Evolutionary conservation across 805 yeast genomes (phyloP).

Genomic region (Ogataea sp.): DNA sequence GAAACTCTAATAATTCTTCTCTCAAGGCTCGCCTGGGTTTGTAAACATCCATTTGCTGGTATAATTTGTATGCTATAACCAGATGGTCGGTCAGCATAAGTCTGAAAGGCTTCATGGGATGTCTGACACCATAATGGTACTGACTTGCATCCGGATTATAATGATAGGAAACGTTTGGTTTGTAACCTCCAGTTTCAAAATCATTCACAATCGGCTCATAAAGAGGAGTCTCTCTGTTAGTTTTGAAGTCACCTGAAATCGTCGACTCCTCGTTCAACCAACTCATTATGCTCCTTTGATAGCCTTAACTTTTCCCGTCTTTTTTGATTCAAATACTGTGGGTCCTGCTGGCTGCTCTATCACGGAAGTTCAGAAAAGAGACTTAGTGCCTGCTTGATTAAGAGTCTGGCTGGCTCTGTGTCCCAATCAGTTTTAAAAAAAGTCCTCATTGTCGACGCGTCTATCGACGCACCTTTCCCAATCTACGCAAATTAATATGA

Average conservation of each 20-base stretch:
- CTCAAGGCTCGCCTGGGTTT: slow-evolving; percentile 75
- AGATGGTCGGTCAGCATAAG: slow-evolving; percentile 90
- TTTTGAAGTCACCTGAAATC: slow-evolving; percentile 16
- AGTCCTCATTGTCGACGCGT: too few species aligned
- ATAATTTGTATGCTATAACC: slow-evolving; percentile 75
- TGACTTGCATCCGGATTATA: slow-evolving; percentile 72
- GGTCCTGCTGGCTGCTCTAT: too few species aligned
- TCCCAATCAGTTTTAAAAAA: too few species aligned
- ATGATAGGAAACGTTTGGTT: slow-evolving; percentile 75
- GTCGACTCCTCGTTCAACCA: slow-evolving; percentile 22
- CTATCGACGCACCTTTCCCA: too few species aligned
- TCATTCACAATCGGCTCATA: slow-evolving; percentile 35
- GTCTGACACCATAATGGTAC: slow-evolving; percentile 87
- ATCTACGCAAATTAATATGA: too few species aligned
- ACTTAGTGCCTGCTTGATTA: too few species aligned
- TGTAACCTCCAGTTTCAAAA: slow-evolving; percentile 29
- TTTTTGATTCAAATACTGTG: too few species aligned
- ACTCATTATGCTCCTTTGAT: too few species aligned
- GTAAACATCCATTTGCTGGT: slow-evolving; percentile 86
- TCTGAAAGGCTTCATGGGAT: slow-evolving; percentile 98
- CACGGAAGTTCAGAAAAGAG: too few species aligned
- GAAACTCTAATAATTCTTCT: slow-evolving; percentile 75
- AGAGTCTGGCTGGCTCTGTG: too few species aligned
- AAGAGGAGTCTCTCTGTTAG: slow-evolving; percentile 30
- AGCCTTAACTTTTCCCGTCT: too few species aligned